Evolutionary conservation across 352 stramenopile genomes (phyloP).

Genomic region (Phytophthora citricola): DNA sequence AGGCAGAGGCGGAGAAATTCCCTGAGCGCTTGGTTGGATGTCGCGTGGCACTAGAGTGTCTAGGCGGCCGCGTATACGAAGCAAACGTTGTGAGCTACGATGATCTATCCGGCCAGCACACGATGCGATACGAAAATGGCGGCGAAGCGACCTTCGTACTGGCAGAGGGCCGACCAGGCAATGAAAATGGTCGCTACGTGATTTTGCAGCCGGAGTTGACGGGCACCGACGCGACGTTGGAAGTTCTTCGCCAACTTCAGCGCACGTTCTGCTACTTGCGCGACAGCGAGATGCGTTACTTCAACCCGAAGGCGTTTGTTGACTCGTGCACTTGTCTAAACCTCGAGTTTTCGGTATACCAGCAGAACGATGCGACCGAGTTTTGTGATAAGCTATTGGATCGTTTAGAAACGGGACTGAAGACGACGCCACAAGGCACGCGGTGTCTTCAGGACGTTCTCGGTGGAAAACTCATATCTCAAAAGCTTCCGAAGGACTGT

Average conservation of each 20-base stretch:
- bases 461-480: constrained; percentile 85
- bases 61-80: constrained; percentile 94
- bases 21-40: constrained; percentile 75
- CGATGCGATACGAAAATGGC: constrained; percentile 88
- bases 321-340: constrained; percentile 91
- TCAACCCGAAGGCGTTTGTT: constrained; percentile 89
- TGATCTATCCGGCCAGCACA: constrained; percentile 72
- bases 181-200: constrained; percentile 96
- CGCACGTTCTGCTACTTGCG: constrained; percentile 90
- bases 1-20: constrained; percentile 90
- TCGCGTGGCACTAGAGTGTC: constrained; percentile 93
- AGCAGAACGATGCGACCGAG: constrained; percentile 99
- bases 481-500: constrained; percentile 92
- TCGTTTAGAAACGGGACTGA: constrained; percentile 96
- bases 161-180: constrained; percentile 92
- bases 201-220: constrained; percentile 83
- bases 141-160: constrained; percentile 91
- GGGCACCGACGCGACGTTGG: constrained; percentile 82
- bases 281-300: constrained; percentile 88
- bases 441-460: constrained; percentile 80
- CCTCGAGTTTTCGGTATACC: constrained; percentile 96
- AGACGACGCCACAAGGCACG: constrained; percentile 86
- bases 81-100: constrained; percentile 92
- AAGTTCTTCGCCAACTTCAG: constrained; percentile 90
- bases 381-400: constrained; percentile 99